Base-by-base conservation (phyloP, 75 land plant genomes). In the Cupressus sempervirens region DNA sequence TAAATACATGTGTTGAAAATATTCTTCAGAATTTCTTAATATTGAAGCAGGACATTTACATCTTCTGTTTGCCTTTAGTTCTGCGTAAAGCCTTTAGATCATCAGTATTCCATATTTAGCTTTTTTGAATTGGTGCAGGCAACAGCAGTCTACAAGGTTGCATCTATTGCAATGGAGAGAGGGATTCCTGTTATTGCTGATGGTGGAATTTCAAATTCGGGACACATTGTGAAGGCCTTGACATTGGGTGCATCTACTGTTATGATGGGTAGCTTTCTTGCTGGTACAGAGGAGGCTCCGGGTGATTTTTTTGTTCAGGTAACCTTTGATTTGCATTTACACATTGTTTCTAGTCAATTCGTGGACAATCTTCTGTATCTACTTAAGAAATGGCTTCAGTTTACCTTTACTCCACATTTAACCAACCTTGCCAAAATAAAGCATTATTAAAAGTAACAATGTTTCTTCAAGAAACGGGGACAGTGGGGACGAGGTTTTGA, bases 251-350 rank as follows among this genome's bases (percentile, higher is more conserved):
- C 99, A 73, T 98, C 99, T 16, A 96, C 99, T 58, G 98, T 98
- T 12, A 98, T 98, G 99, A 96, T 98, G 99, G 99, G 99, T 23
- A 96, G 99, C 81, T 98, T 98, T 82, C 90, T 98, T 67, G 98
- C 99, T 82, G 99, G 99, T 74, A 96, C 96, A 62, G 86, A 85
- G 74, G 99, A 98, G 87, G 93, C 99, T 84, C 98, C 99, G 56
- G 99, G 99, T 7, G 86, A 85, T 38, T 98, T 92, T 84, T 90
- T 86, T 75, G 58, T 87, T 86, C 84, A 88, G 94, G 95, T 95
- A 83, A 43, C 5, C 45, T 23, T 18, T 2, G 32, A 30, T 84
- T 85, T 85, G 43, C 56, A 26, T 83, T 84, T 0, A 26, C 15
- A 29, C 50, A 45, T 79, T 79, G 52, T 45, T 79, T 45, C 29